Base-by-base conservation (phyloP, 2,329 filamentous ascomycete species). In the Cladosporium sp. region DNA sequence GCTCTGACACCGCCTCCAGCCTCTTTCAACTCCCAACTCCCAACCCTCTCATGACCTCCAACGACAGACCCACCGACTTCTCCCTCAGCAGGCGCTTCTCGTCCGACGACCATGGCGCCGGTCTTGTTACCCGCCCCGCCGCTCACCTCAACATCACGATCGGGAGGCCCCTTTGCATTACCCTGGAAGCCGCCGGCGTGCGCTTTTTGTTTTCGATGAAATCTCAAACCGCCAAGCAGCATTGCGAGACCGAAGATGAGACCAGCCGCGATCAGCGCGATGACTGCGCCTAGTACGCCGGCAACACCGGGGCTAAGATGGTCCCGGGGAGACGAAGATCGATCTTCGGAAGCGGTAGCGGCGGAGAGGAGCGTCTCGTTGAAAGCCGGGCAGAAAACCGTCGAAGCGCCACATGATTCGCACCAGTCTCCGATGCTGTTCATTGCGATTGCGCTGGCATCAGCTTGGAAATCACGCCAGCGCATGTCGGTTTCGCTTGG, bases 1-100 rank as follows among this genome's bases (percentile, higher is more conserved):
- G 15, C 47, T 29, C 47, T 43, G 27, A 62, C 18, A 34, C 36
- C 38, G 5, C 19, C 63, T 50, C 61, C 62, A 15, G 64, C 59
- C 39, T 68, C 57, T 47, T 70, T 70, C 64, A 82, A 63, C 61
- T 82, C 80, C 80, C 80, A 83, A 53, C 79, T 82, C 1, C 77
- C 79, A 15, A 75, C 68, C 38, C 79, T 67, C 64, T 81, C 79
- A 60, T 81, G 74, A 1, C 71, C 66, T 57, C 66, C 61, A 50
- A 64, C 60, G 13, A 64, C 61, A 52, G 44, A 62, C 47, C 52
- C 63, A 32, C 56, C 66, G 45, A 54, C 64, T 62, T 63, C 47
- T 60, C 61, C 36, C 19, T 47, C 50, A 24, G 30, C 27, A 27
- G 37, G 18, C 12, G 43, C 50, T 47, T 47, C 43, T 4, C 41